Conservation (phyloP, 208 protist genomes). For the Trichomonas tenax region DNA sequence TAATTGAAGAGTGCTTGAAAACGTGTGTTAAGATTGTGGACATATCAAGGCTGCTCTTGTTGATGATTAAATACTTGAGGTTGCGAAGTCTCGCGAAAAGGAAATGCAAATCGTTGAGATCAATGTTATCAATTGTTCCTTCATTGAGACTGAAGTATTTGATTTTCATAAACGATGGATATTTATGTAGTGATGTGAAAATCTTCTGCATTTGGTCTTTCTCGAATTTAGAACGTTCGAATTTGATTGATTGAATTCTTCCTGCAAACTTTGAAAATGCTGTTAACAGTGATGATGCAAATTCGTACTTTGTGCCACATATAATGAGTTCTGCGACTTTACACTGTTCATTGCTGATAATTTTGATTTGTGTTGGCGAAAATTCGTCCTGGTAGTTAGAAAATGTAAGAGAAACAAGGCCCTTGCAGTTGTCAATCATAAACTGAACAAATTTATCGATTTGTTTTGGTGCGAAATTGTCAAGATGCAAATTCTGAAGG, state of each 20-base stretch:
- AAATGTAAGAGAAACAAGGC: not conserved
- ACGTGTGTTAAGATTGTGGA: not conserved
- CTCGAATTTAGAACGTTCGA: not conserved
- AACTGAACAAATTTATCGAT: not conserved
- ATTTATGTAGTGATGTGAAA: not conserved
- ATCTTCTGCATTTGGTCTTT: not conserved
- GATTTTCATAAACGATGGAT: not conserved
- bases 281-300: not conserved
- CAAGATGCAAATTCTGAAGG: not conserved
- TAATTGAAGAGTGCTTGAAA: not conserved
- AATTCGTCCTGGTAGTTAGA: not conserved
- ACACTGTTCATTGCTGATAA: not conserved
- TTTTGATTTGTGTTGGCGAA: not conserved
- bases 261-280: not conserved
- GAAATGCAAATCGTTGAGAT: not conserved
- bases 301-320: not conserved
- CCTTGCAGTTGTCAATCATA: not conserved
- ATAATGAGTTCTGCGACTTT: not conserved
- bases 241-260: not conserved
- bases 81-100: not conserved
- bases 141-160: not conserved
- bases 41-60: not conserved
- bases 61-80: not conserved
- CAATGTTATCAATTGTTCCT: not conserved
- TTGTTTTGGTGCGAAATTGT: not conserved